A percentile compares a stretch with the other conserved stretches of the same genome.
phyloP scores from a whole-genome alignment of 176 grass and related monocot genomes.

The Secale cereale region DNA sequence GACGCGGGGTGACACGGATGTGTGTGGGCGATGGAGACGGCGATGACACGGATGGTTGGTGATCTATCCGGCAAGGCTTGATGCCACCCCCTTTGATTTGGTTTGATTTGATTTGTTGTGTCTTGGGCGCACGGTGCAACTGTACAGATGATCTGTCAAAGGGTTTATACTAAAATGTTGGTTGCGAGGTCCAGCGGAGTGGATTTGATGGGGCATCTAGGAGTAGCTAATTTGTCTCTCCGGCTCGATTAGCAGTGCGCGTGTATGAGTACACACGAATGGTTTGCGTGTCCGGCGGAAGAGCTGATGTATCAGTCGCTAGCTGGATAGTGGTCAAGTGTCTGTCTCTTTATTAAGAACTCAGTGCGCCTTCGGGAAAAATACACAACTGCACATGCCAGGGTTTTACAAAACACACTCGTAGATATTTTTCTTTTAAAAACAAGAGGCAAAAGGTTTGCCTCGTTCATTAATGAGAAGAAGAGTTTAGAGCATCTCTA shows the following conservation, averaged over 20 bases:
- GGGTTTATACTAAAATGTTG: background rate
- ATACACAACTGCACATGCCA: too few relatives aligned
- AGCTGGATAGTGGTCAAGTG: background rate
- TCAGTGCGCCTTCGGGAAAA: too few relatives aligned
- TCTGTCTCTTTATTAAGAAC: too few relatives aligned
- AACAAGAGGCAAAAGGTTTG: too few relatives aligned
- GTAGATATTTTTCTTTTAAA: too few relatives aligned
- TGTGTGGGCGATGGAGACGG: background rate
- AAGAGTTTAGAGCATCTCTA: too few relatives aligned
- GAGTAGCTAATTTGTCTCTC: background rate
- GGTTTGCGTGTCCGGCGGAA: background rate
- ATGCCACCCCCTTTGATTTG: background rate
- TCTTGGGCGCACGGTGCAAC: background rate
- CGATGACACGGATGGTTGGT: background rate
- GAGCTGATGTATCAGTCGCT: background rate
- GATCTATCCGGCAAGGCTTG: background rate
- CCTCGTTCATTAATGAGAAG: too few relatives aligned
- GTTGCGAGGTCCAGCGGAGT: background rate
- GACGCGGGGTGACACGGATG: background rate
- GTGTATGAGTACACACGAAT: background rate
- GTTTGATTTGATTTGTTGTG: background rate
- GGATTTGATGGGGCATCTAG: background rate
- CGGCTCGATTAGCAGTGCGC: background rate
- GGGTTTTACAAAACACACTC: too few relatives aligned
- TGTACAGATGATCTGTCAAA: background rate